phyloP scores from a whole-genome alignment of 345 rosid species.

The Citrus trifoliata region DNA sequence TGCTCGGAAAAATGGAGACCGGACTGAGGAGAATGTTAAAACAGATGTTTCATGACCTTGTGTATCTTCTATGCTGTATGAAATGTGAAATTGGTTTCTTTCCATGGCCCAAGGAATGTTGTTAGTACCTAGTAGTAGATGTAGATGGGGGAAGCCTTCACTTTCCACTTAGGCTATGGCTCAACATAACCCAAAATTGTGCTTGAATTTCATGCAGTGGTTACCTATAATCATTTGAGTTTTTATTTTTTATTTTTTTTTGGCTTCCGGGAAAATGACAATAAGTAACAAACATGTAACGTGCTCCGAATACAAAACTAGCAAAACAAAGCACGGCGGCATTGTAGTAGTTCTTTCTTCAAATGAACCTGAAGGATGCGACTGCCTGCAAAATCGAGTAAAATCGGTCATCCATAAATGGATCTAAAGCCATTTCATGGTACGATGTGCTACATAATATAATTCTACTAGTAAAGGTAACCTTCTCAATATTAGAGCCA shows the following conservation, averaged over 20 bases:
- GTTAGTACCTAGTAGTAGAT: neutral
- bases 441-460: neutral
- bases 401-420: neutral
- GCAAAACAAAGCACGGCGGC: neutral
- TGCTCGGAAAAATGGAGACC: conserved; percentile 32
- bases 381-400: conserved; percentile 49
- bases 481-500: conserved; percentile 71
- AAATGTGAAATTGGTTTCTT: neutral
- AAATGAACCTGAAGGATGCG: conserved; percentile 69
- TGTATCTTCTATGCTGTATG: neutral
- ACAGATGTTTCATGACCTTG: conserved; percentile 2
- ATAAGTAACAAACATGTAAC: neutral
- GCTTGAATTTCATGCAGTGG: neutral
- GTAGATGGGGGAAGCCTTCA: neutral
- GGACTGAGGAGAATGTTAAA: conserved; percentile 34
- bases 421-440: neutral
- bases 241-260: neutral
- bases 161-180: neutral
- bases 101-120: neutral
- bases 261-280: neutral
- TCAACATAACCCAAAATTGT: too few species aligned
- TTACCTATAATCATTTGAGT: too few species aligned
- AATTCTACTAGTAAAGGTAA: neutral
- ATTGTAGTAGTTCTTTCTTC: conserved; percentile 14
- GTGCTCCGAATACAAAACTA: neutral